A percentile compares a stretch with the other conserved stretches of the same genome.
These are phyloP conservation scores for Fomitopsis pulvina DNA, from an alignment of 768 basidiomycete genomes.

Conservation along the genomic window DNA sequence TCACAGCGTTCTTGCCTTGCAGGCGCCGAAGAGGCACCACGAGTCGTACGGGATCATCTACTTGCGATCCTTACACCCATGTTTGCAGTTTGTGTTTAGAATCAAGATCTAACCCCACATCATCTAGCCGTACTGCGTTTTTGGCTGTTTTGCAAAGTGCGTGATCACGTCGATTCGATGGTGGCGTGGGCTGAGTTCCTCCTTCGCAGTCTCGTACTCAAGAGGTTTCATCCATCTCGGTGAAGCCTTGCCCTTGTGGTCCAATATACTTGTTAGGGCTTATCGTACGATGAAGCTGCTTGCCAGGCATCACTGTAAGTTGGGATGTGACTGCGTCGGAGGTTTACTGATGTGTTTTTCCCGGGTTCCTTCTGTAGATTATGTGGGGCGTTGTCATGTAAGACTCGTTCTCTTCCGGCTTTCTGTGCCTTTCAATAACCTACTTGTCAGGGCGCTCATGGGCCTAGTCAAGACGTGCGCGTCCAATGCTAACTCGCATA, in stretches of 20 bases:
- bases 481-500: background rate
- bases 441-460: conserved; percentile 35
- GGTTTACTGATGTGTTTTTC: background rate
- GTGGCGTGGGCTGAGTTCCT: background rate
- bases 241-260: conserved; percentile 12
- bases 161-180: conserved; percentile 5
- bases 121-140: conserved; percentile 48
- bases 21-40: no score
- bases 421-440: background rate
- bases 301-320: conserved; percentile 56
- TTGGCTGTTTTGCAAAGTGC: conserved; percentile 68
- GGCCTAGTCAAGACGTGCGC: conserved; percentile 63
- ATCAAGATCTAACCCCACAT: conserved; percentile 1
- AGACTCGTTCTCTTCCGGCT: conserved; percentile 11
- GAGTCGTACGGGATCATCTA: no score
- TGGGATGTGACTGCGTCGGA: no score
- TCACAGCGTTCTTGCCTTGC: no score
- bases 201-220: conserved; percentile 38
- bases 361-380: conserved; percentile 28
- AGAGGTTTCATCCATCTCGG: conserved; percentile 59
- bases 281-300: conserved; percentile 35
- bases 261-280: background rate
- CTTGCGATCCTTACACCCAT: no score
- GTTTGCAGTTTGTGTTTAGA: background rate
- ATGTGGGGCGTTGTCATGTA: conserved; percentile 62